These are phyloP conservation scores for Thamnidium elegans DNA, from an alignment of 192 early-diverging fungal genomes.

Conservation along the genomic window DNA sequence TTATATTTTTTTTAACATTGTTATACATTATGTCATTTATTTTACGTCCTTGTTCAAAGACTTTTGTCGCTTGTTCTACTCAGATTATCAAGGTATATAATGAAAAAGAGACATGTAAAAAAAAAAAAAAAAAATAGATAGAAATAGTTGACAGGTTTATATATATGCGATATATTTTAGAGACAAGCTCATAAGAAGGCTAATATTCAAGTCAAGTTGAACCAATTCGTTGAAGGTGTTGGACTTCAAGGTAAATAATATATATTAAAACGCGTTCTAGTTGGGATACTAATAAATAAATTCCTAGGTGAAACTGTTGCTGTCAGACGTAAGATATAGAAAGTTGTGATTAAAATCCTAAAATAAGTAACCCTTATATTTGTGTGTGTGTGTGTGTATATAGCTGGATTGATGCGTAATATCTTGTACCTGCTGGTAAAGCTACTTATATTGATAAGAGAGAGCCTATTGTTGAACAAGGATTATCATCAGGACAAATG, in stretches of 20 bases:
- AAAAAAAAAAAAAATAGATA: not conserved
- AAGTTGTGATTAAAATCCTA: not conserved
- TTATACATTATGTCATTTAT: conserved; percentile 13
- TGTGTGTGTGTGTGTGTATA: not conserved
- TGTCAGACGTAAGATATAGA: conserved; percentile 33
- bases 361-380: not conserved
- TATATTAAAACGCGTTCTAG: not conserved
- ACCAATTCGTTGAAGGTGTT: conserved; percentile 33
- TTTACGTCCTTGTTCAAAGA: conserved; percentile 11
- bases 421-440: conserved; percentile 26
- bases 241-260: conserved; percentile 26
- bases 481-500: too few species aligned
- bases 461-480: not conserved
- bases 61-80: not conserved
- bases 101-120: not conserved
- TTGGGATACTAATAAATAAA: not conserved
- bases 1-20: not conserved
- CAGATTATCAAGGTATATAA: not conserved
- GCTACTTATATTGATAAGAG: conserved; percentile 28
- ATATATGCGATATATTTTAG: not conserved
- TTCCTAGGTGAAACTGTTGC: conserved; percentile 31
- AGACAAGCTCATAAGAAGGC: conserved; percentile 32
- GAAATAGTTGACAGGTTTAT: too few species aligned
- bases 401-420: conserved; percentile 42
- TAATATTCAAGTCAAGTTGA: conserved; percentile 31